A percentile compares a stretch with the other conserved stretches of the same genome.
phyloP scores from a whole-genome alignment of 192 early-diverging fungal species.

The Backusella australiensis region DNA sequence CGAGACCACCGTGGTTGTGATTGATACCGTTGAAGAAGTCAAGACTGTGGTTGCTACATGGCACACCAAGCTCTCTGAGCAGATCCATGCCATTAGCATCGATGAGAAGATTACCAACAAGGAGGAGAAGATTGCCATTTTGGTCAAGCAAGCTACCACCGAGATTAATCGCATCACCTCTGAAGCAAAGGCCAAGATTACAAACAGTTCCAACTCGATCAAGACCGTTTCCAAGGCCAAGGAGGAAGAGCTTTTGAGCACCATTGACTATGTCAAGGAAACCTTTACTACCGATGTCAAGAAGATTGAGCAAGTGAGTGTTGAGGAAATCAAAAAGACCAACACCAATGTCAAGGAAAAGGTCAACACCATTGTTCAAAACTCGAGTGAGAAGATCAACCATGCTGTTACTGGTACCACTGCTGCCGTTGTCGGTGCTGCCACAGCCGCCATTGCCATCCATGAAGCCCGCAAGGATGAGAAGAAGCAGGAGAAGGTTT shows the following conservation, averaged over 20 bases:
- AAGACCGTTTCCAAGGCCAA: slow-evolving; percentile 11
- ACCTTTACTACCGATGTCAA: slow-evolving; percentile 2
- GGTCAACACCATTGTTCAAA: not conserved
- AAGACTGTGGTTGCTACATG: not conserved
- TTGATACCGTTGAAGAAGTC: slow-evolving; percentile 16
- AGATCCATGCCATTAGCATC: slow-evolving; percentile 9
- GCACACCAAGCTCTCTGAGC: slow-evolving; percentile 2
- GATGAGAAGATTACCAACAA: not conserved
- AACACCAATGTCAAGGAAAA: not conserved
- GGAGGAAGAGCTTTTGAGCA: slow-evolving; percentile 7
- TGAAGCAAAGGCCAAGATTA: not conserved
- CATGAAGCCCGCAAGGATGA: not conserved
- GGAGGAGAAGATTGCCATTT: not conserved
- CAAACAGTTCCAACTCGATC: not conserved
- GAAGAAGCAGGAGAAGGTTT: not conserved
- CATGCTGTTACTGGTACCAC: not conserved
- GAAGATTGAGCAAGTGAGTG: slow-evolving; percentile 13
- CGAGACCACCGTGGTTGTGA: not conserved
- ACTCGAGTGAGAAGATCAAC: slow-evolving; percentile 11
- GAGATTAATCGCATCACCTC: slow-evolving; percentile 11
- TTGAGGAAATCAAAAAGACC: not conserved
- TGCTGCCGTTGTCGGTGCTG: slow-evolving; percentile 8
- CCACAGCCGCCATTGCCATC: slow-evolving; percentile 6
- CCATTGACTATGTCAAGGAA: slow-evolving; percentile 4
- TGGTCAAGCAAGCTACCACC: not conserved